Percentiles rank a stretch among this genome's conserved stretches.
Conservation (phyloP, 495 filamentous ascomycete species). For the Trichoderma orchidacearum region DNA sequence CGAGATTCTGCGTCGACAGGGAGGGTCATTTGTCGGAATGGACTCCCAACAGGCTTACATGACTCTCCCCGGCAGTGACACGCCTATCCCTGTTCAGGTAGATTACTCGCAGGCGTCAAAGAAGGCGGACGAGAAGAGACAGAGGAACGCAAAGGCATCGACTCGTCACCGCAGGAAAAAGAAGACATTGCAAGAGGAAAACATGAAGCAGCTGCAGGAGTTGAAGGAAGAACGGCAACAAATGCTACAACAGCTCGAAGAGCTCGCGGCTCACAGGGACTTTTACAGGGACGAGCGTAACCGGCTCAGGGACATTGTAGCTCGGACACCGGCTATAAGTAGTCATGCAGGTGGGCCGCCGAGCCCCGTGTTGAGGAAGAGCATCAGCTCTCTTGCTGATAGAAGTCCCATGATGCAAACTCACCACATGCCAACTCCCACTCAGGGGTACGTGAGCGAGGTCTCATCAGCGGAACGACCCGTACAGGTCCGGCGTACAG, state of each 20-base stretch:
- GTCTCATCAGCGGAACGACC: constrained; percentile 25
- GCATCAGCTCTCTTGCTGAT: constrained; percentile 16
- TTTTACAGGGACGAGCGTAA: constrained; percentile 43
- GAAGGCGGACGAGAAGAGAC: constrained; percentile 78
- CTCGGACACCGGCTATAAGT: constrained; percentile 36
- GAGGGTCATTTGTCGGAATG: not conserved
- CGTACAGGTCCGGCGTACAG: constrained; percentile 27
- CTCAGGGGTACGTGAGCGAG: constrained; percentile 14
- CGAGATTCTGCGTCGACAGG: not conserved
- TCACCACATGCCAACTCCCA: constrained; percentile 11
- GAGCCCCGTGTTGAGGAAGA: constrained; percentile 23
- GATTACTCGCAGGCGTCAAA: constrained; percentile 72
- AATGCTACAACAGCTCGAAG: constrained; percentile 27
- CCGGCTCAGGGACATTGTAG: constrained; percentile 50
- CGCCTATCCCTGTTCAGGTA: constrained; percentile 43
- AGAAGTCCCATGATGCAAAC: constrained; percentile 13
- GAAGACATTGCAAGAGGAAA: constrained; percentile 64
- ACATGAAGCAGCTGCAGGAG: constrained; percentile 47
- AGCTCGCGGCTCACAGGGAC: constrained; percentile 33
- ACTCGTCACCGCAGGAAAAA: constrained; percentile 75
- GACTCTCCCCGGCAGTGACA: constrained; percentile 7
- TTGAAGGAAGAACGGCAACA: constrained; percentile 44
- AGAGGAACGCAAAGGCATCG: constrained; percentile 87
- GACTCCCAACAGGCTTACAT: constrained; percentile 9
- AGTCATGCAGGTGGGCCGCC: constrained; percentile 33